A percentile compares a stretch with the other conserved stretches of the same genome.
These are phyloP conservation scores for Aspergillus pseudoglaucus DNA, from an alignment of 2,329 filamentous ascomycete species.

Conservation along the genomic window DNA sequence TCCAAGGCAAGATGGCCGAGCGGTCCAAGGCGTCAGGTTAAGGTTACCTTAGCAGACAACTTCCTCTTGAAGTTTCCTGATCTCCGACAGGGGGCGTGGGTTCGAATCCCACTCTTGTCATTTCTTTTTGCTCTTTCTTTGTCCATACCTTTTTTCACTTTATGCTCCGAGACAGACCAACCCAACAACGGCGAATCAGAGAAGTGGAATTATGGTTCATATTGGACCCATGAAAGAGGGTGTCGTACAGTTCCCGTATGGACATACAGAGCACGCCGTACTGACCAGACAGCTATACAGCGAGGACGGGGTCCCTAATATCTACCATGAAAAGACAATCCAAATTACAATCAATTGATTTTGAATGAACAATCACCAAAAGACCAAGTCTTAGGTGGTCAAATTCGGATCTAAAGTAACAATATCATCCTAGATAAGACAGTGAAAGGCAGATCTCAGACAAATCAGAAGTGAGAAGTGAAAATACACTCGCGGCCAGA, in stretches of 20 bases:
- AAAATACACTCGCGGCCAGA: neutral
- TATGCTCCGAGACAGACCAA: neutral
- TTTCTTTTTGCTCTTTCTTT: neutral
- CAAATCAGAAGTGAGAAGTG: neutral
- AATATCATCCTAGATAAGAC: neutral
- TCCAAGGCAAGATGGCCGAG: neutral
- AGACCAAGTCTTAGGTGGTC: neutral
- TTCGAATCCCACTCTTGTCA: constrained; percentile 1
- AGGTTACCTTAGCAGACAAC: neutral
- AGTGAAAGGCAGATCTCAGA: neutral
- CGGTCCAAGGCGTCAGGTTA: constrained; percentile 1
- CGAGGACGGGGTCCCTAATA: too few relatives aligned
- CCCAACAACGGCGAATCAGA: too few relatives aligned
- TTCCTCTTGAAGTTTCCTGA: neutral
- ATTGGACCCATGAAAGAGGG: too few relatives aligned
- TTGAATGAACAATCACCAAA: neutral
- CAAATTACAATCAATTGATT: constrained; percentile 10
- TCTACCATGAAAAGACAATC: neutral
- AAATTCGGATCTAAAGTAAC: neutral
- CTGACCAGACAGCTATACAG: too few relatives aligned
- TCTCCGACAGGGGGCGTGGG: neutral
- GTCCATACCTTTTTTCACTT: neutral
- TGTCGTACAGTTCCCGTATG: too few relatives aligned
- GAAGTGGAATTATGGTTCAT: too few relatives aligned
- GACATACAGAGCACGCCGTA: too few relatives aligned